These are phyloP conservation scores for Colletotrichum lentis DNA, from an alignment of 2,329 filamentous ascomycete species.

Conservation along the genomic window DNA sequence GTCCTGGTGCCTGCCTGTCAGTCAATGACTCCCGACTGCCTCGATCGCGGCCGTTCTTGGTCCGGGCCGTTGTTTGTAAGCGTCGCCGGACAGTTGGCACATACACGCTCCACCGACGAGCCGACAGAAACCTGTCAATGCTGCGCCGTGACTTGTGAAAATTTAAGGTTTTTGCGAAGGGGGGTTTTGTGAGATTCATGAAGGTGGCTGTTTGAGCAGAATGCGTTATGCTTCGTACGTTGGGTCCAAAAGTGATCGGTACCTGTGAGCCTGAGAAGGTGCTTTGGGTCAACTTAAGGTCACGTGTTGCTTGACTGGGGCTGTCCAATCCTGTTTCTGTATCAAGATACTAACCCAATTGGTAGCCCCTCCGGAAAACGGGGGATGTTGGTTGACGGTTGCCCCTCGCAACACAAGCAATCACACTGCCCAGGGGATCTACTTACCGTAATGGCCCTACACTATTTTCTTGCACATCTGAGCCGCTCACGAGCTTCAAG, in stretches of 20 bases:
- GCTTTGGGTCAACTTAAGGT: neutral
- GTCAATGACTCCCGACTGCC: neutral
- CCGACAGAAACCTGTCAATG: too few relatives aligned
- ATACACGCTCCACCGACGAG: neutral
- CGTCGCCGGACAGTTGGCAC: neutral
- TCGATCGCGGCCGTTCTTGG: constrained; percentile 12
- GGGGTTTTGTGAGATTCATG: too few relatives aligned
- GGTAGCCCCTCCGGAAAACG: neutral
- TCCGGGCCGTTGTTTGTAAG: constrained; percentile 7
- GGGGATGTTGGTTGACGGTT: neutral
- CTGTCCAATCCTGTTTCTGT: neutral
- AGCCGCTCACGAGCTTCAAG: neutral
- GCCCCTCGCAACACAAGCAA: constrained; percentile 32
- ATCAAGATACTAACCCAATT: neutral
- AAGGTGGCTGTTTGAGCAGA: too few relatives aligned
- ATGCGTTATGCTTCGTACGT: too few relatives aligned
- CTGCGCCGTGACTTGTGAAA: too few relatives aligned
- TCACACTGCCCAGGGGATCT: neutral
- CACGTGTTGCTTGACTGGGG: neutral
- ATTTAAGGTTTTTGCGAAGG: too few relatives aligned
- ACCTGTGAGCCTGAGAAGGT: too few relatives aligned
- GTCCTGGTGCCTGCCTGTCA: neutral
- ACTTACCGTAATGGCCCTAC: constrained; percentile 10
- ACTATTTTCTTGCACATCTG: neutral
- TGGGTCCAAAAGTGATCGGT: too few relatives aligned